Conservation (phyloP, 2,329 filamentous ascomycete genomes). For the Claviceps sp. region DNA sequence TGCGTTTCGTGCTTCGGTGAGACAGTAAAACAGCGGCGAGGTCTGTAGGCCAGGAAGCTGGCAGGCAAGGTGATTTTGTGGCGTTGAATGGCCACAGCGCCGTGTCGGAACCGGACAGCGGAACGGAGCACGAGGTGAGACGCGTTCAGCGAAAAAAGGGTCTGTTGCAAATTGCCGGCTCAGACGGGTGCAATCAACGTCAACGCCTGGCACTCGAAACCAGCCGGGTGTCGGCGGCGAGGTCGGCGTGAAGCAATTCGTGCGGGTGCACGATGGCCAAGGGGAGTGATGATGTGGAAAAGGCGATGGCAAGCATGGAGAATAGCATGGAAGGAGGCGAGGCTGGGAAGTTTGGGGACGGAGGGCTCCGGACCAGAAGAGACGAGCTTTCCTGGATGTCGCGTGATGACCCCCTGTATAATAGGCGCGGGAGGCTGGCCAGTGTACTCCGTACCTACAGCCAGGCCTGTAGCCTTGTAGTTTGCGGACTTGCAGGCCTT, state of each 20-base stretch:
- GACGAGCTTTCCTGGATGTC: not conserved
- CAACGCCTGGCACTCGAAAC: not conserved
- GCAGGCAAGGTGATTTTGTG: not conserved
- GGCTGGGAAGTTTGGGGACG: not conserved
- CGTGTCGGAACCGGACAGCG: not conserved
- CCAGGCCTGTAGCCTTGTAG: too few relatives aligned
- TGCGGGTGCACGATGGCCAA: not conserved
- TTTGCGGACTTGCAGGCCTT: too few relatives aligned
- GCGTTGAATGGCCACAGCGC: not conserved
- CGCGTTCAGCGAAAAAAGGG: not conserved
- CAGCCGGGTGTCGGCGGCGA: constrained; percentile 2
- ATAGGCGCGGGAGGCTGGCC: too few relatives aligned
- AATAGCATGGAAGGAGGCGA: not conserved
- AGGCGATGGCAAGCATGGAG: not conserved
- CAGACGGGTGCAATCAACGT: not conserved
- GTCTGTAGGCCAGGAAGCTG: not conserved
- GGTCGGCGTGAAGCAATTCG: constrained; percentile 3
- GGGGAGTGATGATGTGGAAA: not conserved
- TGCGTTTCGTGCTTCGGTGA: not conserved
- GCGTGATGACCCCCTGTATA: too few relatives aligned
- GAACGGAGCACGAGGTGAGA: not conserved
- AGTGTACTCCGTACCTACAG: too few relatives aligned
- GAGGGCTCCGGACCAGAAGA: too few relatives aligned
- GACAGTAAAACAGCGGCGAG: too few relatives aligned
- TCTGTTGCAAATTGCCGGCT: not conserved